phyloP scores from a whole-genome alignment of 352 stramenopile species.

The Phytopythium cucurbitacearum region DNA sequence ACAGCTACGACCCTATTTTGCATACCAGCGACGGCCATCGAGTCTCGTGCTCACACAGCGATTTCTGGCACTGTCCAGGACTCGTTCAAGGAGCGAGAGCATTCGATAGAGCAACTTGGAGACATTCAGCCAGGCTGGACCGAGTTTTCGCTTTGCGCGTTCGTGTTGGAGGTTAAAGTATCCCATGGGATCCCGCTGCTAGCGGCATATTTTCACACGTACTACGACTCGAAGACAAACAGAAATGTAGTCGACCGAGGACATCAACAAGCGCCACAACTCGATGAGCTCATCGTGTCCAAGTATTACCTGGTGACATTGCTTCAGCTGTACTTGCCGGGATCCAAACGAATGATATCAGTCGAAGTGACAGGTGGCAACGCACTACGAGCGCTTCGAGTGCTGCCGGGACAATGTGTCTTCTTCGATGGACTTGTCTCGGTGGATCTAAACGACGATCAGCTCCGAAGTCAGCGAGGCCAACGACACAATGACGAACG shows the following conservation, averaged over 20 bases:
- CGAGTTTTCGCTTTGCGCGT: constrained; percentile 51
- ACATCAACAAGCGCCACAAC: constrained; percentile 10
- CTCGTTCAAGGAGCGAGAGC: constrained; percentile 11
- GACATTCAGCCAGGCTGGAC: constrained; percentile 28
- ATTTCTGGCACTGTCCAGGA: neutral
- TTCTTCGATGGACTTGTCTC: constrained; percentile 49
- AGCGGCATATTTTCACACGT: constrained; percentile 64
- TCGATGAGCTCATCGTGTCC: constrained; percentile 51
- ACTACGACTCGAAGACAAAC: constrained; percentile 62
- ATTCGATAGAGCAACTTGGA: constrained; percentile 16
- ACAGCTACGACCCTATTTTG: constrained; percentile 52
- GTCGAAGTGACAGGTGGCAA: constrained; percentile 53
- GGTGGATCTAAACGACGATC: constrained; percentile 33
- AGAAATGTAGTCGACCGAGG: constrained; percentile 10
- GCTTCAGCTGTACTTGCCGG: constrained; percentile 48
- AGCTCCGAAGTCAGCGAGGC: constrained; percentile 19
- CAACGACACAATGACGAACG: constrained; percentile 3
- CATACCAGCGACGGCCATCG: constrained; percentile 4
- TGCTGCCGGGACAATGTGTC: constrained; percentile 44
- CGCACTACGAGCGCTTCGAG: constrained; percentile 32
- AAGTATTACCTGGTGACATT: constrained; percentile 63
- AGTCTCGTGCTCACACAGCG: neutral
- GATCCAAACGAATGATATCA: constrained; percentile 26
- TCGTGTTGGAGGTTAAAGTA: constrained; percentile 44
- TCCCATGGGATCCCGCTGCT: constrained; percentile 58